Evolutionary conservation across 176 grass and related monocot genomes (phyloP).

Genomic region (Triticum dicoccoides): DNA sequence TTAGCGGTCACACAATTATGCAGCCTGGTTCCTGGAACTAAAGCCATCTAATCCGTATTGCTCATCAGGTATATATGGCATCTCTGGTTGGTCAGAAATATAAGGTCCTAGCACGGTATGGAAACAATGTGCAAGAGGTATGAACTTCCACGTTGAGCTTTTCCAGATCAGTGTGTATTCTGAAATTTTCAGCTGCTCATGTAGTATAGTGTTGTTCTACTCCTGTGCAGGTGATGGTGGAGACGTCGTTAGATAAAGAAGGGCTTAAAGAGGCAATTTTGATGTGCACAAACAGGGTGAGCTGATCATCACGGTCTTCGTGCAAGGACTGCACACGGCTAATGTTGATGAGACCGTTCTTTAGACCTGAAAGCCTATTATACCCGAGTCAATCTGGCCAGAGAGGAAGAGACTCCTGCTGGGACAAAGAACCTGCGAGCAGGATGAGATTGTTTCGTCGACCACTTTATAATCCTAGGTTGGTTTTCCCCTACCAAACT

Average conservation of each 20-base stretch:
- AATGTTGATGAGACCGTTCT: no score
- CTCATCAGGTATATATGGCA: slow-evolving; percentile 85
- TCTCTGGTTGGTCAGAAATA: slow-evolving; percentile 67
- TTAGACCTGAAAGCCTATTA: no score
- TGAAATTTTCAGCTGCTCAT: not conserved
- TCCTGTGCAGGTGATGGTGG: slow-evolving; percentile 67
- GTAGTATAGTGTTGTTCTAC: not conserved
- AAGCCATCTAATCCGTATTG: not conserved
- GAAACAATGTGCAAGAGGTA: slow-evolving; percentile 93
- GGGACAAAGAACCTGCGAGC: no score
- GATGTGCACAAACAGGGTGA: slow-evolving; percentile 68
- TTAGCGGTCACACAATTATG: not conserved
- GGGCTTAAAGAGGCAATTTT: slow-evolving; percentile 57
- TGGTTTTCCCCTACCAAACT: no score
- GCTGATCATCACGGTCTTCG: not conserved
- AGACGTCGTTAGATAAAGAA: slow-evolving; percentile 72
- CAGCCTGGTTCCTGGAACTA: not conserved
- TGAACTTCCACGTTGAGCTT: no score
- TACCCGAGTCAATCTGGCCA: no score
- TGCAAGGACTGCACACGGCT: no score
- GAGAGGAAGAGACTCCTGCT: no score
- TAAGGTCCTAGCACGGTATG: slow-evolving; percentile 84
- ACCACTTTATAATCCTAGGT: no score
- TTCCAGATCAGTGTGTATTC: no score
- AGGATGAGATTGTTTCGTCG: no score